Percentiles rank a stretch among this genome's conserved stretches.
phyloP scores from a whole-genome alignment of 1,139 yeast species.

The Diutina sp. region DNA sequence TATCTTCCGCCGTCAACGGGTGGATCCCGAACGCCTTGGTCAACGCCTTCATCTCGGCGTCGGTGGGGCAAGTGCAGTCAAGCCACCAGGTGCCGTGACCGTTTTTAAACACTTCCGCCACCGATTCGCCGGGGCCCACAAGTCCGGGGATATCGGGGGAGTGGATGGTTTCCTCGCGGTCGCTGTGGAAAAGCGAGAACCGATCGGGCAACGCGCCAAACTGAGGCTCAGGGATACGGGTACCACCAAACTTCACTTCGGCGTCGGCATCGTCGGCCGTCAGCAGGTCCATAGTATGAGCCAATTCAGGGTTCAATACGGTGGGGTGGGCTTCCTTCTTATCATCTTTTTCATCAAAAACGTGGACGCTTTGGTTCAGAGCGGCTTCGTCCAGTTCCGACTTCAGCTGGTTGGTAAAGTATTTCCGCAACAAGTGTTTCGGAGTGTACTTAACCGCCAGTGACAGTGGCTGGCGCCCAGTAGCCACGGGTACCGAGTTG shows the following conservation, averaged over 20 bases:
- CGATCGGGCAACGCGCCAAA: conserved; percentile 15
- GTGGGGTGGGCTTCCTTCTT: background rate
- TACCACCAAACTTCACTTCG: conserved; percentile 2
- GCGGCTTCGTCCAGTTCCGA: background rate
- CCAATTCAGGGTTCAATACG: background rate
- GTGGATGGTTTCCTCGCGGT: conserved; percentile 77
- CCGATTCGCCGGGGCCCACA: conserved; percentile 49
- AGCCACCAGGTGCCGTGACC: conserved; percentile 70
- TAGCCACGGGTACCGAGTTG: background rate
- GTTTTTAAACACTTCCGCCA: conserved; percentile 49
- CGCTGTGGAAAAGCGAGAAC: conserved; percentile 72
- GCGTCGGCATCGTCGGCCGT: background rate
- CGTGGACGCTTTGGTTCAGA: background rate
- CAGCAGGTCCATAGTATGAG: background rate
- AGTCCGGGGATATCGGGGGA: conserved; percentile 77
- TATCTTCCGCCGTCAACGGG: conserved; percentile 79
- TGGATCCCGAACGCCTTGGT: conserved; percentile 71
- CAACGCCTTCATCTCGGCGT: conserved; percentile 51
- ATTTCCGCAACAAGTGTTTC: conserved; percentile 15
- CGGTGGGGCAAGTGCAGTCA: conserved; percentile 60
- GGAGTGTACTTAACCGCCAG: conserved; percentile 51
- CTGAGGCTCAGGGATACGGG: background rate
- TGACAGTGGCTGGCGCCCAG: background rate
- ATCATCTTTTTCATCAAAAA: background rate
- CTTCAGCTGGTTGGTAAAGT: background rate